A percentile compares a stretch with the other conserved stretches of the same genome.
Conservation (phyloP, 768 basidiomycete genomes). For the Mycena polygramma region DNA sequence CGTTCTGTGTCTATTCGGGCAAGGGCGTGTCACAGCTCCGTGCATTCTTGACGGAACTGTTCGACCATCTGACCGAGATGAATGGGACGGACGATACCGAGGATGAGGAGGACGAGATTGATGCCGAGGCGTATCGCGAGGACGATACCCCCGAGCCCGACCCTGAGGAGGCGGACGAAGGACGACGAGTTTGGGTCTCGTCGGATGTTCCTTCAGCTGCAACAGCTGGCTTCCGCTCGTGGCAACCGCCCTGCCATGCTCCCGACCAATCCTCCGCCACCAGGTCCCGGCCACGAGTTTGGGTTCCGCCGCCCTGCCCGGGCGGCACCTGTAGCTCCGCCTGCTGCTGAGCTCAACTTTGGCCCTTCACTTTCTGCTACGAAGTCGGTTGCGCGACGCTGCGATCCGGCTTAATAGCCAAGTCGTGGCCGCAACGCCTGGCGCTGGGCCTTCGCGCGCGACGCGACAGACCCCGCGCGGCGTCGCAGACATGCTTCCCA, state of each 20-base stretch:
- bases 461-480: slow-evolving; percentile 50
- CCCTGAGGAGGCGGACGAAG: slow-evolving; percentile 46
- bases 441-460: slow-evolving; percentile 53
- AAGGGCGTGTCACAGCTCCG: slow-evolving; percentile 89
- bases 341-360: slow-evolving; percentile 32
- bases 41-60: slow-evolving; percentile 80
- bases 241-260: slow-evolving; percentile 33
- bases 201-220: slow-evolving; percentile 44
- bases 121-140: slow-evolving; percentile 63
- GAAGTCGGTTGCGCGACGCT: slow-evolving; percentile 49
- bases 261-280: slow-evolving; percentile 43
- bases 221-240: slow-evolving; percentile 39
- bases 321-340: slow-evolving; percentile 41
- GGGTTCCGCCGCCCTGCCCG: slow-evolving; percentile 50
- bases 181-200: slow-evolving; percentile 50
- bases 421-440: slow-evolving; percentile 48
- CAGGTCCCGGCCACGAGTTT: slow-evolving; percentile 47
- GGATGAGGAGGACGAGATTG: slow-evolving; percentile 73
- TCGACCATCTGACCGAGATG: slow-evolving; percentile 81
- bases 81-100: slow-evolving; percentile 78
- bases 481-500: slow-evolving; percentile 65
- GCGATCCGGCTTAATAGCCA: slow-evolving; percentile 54
- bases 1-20: slow-evolving; percentile 98
- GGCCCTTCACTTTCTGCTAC: slow-evolving; percentile 39
- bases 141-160: slow-evolving; percentile 64